phyloP scores from a whole-genome alignment of 768 basidiomycete species.

The Russula sp. region DNA sequence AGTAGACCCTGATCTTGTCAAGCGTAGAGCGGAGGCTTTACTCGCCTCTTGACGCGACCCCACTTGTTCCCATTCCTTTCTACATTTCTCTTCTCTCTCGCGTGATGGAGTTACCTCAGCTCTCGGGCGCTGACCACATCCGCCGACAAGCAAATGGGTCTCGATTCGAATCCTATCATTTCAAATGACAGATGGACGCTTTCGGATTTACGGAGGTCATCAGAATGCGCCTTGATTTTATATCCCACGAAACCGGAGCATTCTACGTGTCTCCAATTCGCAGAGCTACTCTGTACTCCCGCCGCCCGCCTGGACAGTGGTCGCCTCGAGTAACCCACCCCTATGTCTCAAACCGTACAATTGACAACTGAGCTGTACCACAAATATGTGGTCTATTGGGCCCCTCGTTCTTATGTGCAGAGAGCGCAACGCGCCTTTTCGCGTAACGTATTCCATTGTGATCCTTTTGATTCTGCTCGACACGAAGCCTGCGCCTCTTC shows the following conservation, averaged over 20 bases:
- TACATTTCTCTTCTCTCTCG: neutral
- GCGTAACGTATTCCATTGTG: neutral
- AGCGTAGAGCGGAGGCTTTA: slow-evolving; percentile 39
- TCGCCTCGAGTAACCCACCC: neutral
- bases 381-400: neutral
- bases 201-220: slow-evolving; percentile 9
- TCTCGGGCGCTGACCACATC: neutral
- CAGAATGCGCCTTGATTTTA: neutral
- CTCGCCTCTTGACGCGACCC: slow-evolving; percentile 22
- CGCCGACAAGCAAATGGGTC: neutral
- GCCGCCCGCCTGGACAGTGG: neutral
- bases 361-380: neutral
- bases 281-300: neutral
- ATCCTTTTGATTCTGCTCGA: neutral
- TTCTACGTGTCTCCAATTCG: neutral
- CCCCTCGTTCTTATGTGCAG: too few species aligned
- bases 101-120: neutral
- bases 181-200: neutral
- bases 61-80: neutral
- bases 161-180: neutral
- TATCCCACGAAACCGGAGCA: neutral
- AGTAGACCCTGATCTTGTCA: slow-evolving; percentile 53
- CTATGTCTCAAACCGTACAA: neutral
- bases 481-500: neutral
- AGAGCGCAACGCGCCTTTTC: neutral